Conservation (phyloP, 2,329 filamentous ascomycete genomes). For the Trichophyton simii region DNA sequence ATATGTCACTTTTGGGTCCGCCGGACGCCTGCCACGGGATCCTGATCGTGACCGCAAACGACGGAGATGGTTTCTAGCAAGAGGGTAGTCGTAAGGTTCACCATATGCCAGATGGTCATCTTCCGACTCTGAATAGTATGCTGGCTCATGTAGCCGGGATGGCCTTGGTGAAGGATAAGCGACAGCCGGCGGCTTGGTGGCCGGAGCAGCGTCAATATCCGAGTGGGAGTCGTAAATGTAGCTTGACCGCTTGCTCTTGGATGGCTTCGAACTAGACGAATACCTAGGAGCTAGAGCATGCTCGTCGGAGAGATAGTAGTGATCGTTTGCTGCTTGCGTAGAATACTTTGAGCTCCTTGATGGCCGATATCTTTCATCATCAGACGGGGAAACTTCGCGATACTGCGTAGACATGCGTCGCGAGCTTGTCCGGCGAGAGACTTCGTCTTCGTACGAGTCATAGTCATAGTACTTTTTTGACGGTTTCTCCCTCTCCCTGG, state of each 20-base stretch:
- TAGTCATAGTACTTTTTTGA: constrained; percentile 20
- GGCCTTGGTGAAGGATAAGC: not conserved
- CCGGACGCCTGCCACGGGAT: constrained; percentile 3
- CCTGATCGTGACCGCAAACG: constrained; percentile 1
- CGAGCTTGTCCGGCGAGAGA: constrained; percentile 8
- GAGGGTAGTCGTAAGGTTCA: not conserved
- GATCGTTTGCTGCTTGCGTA: not conserved
- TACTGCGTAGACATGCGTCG: constrained; percentile 16
- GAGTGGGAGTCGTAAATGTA: not conserved
- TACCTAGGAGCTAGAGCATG: not conserved
- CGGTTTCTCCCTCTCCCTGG: constrained; percentile 17
- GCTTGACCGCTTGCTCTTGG: not conserved
- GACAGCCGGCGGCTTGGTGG: not conserved
- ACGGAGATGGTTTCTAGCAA: not conserved
- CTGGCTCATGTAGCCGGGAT: not conserved
- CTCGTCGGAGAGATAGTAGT: not conserved
- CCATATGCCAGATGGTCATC: constrained; percentile 3
- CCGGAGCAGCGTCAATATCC: not conserved
- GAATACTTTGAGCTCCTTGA: constrained; percentile 16
- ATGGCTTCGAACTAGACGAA: not conserved
- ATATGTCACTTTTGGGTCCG: not conserved
- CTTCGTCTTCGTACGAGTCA: constrained; percentile 19
- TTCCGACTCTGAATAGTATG: not conserved
- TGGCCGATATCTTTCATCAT: constrained; percentile 17
- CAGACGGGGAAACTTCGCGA: constrained; percentile 15